A percentile compares a stretch with the other conserved stretches of the same genome.
Evolutionary conservation across 1,284 basidiomycete genomes (phyloP).

Genomic region (Albatrellus sp.): DNA sequence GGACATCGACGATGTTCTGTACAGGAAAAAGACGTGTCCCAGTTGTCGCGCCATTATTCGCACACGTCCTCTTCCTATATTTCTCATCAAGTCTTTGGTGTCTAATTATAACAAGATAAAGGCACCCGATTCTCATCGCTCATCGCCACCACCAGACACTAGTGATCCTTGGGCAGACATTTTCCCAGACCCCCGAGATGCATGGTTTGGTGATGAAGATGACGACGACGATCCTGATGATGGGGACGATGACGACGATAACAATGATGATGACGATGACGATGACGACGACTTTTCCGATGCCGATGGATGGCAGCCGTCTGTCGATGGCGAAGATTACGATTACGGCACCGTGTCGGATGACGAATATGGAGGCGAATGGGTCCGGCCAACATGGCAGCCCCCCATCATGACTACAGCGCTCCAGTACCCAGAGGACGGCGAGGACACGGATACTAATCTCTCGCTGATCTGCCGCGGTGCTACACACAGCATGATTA

Average conservation of each 20-base stretch:
- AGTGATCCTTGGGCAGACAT: constrained; percentile 58
- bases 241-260: constrained; percentile 16
- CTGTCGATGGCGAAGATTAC: background rate
- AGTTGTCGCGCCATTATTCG: constrained; percentile 49
- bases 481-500: constrained; percentile 45
- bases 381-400: constrained; percentile 39
- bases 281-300: constrained; percentile 22
- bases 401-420: constrained; percentile 27
- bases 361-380: constrained; percentile 17
- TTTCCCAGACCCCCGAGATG: constrained; percentile 30
- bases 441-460: too few relatives aligned
- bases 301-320: constrained; percentile 18
- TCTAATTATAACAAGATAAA: constrained; percentile 26
- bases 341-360: background rate
- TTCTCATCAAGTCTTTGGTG: constrained; percentile 49
- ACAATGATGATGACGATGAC: constrained; percentile 19
- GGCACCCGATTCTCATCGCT: constrained; percentile 13
- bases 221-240: constrained; percentile 18
- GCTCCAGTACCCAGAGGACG: constrained; percentile 17
- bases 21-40: constrained; percentile 56
- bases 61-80: constrained; percentile 51
- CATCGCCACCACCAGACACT: constrained; percentile 17
- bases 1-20: constrained; percentile 38
- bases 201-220: constrained; percentile 22
- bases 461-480: constrained; percentile 45